A percentile compares a stretch with the other conserved stretches of the same genome.
These are phyloP conservation scores for Russula dissimulans DNA, from an alignment of 768 basidiomycete species.

Conservation along the genomic window DNA sequence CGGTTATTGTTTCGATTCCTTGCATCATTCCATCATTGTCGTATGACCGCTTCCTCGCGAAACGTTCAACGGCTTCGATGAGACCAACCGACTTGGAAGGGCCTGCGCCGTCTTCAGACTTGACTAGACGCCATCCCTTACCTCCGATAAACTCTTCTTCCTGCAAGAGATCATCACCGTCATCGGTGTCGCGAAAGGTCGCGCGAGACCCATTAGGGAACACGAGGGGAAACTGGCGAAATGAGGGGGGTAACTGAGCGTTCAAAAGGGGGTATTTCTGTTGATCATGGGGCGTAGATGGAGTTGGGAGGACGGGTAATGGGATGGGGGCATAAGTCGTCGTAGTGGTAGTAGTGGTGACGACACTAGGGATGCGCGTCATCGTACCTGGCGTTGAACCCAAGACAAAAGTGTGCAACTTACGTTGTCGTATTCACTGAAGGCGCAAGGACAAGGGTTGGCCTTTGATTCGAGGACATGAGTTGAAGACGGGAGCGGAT, in stretches of 20 bases:
- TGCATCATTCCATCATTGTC: conserved; percentile 57
- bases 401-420: conserved; percentile 23
- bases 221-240: conserved; percentile 66
- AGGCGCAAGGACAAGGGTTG: conserved; percentile 63
- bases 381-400: background rate
- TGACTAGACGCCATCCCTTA: conserved; percentile 67
- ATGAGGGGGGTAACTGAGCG: conserved; percentile 61
- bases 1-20: conserved; percentile 54
- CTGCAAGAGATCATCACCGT: conserved; percentile 57
- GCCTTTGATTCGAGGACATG: conserved; percentile 59
- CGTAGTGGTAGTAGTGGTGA: conserved; percentile 87
- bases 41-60: conserved; percentile 53
- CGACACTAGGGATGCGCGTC: conserved; percentile 43
- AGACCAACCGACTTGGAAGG: conserved; percentile 50
- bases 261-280: conserved; percentile 74
- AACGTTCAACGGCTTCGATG: conserved; percentile 74
- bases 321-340: conserved; percentile 86
- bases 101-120: conserved; percentile 49
- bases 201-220: conserved; percentile 78
- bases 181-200: conserved; percentile 60
- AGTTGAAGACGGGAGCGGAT: conserved; percentile 24
- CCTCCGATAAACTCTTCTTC: conserved; percentile 61
- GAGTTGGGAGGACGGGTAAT: conserved; percentile 63
- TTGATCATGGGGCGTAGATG: conserved; percentile 61
- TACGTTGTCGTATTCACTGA: conserved; percentile 83